Evolutionary conservation across 2,329 filamentous ascomycete genomes (phyloP).

Genomic region (Aspergillus fijiensis): DNA sequence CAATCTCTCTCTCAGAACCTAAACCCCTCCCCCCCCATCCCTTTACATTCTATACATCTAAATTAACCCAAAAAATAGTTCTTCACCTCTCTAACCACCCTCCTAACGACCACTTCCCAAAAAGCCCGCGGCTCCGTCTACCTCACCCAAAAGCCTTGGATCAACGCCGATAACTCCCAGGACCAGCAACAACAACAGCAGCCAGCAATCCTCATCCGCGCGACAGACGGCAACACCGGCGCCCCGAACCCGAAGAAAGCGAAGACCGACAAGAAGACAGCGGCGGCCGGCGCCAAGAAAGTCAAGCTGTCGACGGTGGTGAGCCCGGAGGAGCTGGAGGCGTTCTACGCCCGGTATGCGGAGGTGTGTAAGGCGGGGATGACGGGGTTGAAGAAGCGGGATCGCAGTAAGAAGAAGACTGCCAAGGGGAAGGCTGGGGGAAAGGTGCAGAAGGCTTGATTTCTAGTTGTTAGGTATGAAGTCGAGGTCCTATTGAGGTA

Average conservation of each 20-base stretch:
- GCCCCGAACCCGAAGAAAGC: constrained; percentile 40
- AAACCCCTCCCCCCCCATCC: too few species aligned
- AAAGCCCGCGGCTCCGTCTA: constrained; percentile 45
- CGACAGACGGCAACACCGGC: constrained; percentile 72
- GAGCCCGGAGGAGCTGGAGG: constrained; percentile 69
- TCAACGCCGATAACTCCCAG: constrained; percentile 8
- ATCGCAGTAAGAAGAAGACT: constrained; percentile 71
- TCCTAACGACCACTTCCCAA: constrained; percentile 42
- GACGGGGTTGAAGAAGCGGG: constrained; percentile 85
- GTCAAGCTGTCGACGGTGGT: constrained; percentile 83
- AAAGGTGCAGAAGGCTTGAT: constrained; percentile 35
- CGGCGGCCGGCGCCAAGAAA: constrained; percentile 58
- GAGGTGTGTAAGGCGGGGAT: constrained; percentile 90
- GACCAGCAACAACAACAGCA: constrained; percentile 44
- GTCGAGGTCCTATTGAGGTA: neutral
- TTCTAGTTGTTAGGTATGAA: neutral
- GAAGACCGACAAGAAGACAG: constrained; percentile 34
- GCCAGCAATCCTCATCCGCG: constrained; percentile 75
- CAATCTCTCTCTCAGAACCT: neutral
- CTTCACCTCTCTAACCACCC: constrained; percentile 41
- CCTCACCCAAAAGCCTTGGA: constrained; percentile 45
- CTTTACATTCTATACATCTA: too few species aligned
- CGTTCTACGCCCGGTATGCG: constrained; percentile 81
- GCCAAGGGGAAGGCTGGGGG: constrained; percentile 57
- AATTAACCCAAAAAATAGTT: constrained; percentile 32